A percentile compares a stretch with the other conserved stretches of the same genome.
phyloP scores from a whole-genome alignment of 257 asterid genomes.

The Mentha longifolia region DNA sequence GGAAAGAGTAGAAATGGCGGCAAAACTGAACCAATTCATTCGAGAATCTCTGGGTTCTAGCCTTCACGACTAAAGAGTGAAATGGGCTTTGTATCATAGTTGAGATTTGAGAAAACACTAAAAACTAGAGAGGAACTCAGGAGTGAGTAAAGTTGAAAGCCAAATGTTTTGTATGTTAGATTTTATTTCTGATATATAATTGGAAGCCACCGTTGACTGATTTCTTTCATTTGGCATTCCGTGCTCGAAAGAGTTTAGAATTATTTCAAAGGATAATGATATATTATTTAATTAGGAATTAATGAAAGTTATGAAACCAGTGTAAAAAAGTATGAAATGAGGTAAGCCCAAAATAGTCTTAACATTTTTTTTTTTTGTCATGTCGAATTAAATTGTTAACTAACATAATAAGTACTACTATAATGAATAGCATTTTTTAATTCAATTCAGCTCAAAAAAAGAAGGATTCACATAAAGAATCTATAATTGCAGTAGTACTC shows the following conservation, averaged over 20 bases:
- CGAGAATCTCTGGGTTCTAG: constrained; percentile 26
- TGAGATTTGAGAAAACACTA: background rate
- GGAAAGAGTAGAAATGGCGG: constrained; percentile 62
- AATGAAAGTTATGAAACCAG: no score
- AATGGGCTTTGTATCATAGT: background rate
- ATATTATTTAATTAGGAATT: no score
- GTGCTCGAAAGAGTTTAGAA: background rate
- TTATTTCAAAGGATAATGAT: background rate
- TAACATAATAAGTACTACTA: no score
- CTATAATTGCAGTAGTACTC: background rate
- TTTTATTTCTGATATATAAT: background rate
- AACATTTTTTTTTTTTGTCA: no score
- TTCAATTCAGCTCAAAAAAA: no score
- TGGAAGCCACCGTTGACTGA: background rate
- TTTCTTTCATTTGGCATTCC: background rate
- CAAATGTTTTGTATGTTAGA: background rate
- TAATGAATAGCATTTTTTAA: no score
- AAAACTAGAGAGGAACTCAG: background rate
- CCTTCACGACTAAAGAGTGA: background rate
- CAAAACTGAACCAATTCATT: constrained; percentile 35
- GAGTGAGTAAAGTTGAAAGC: background rate
- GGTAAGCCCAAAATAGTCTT: no score
- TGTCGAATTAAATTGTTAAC: no score
- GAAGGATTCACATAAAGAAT: background rate
- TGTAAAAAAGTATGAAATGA: no score